Evolutionary conservation across 179 eudicot genomes (phyloP), one percentile per base, ranked within the genome.

Genomic region (Beta corolliflora): DNA sequence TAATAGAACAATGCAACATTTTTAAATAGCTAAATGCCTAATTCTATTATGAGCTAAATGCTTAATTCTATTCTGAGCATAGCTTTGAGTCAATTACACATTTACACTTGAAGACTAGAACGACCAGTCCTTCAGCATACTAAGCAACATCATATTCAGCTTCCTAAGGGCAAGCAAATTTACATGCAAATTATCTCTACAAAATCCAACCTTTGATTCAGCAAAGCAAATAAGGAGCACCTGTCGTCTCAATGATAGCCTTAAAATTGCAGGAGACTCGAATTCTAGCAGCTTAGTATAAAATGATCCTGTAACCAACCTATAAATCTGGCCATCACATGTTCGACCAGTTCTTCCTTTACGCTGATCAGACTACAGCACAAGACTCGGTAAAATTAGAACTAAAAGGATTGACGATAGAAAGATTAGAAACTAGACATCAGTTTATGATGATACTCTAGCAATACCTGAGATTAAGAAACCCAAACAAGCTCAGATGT

Each of bases 291-390:
- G 84, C 81, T 88, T 83, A 76, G 83, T 81, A 68, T 79, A 95
- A 81, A 95, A 95, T 9, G 95, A 86, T 73, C 93, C 83, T 36
- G 97, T 89, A 48, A 93, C 94, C 86, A 95, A 81, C 70, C 98
- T 91, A 86, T 90, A 95, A 23, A 91, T 83, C 83, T 88, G 88
- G 45, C 98, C 98, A 87, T 95, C 95, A 89, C 98, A 95, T 67
- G 98, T 93, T 66, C 98, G 92, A 67, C 98, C 97, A 71, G 98
- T 95, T 91, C 98, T 90, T 79, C 98, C 98, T 84, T 76, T 93
- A 13, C 98, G 97, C 83, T 95, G 98, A 23, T 95, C 93, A 78
- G 98, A 96, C 98, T 95, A 80, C 83, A 83, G 48, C 81, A 84
- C 58, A 80, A 50, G n/a, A 44, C 52, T 53, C 75, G 56, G n/a